Evolutionary conservation across 768 basidiomycete genomes (phyloP), one percentile per base, ranked within the genome.

Genomic region (Suillus bovinus): DNA sequence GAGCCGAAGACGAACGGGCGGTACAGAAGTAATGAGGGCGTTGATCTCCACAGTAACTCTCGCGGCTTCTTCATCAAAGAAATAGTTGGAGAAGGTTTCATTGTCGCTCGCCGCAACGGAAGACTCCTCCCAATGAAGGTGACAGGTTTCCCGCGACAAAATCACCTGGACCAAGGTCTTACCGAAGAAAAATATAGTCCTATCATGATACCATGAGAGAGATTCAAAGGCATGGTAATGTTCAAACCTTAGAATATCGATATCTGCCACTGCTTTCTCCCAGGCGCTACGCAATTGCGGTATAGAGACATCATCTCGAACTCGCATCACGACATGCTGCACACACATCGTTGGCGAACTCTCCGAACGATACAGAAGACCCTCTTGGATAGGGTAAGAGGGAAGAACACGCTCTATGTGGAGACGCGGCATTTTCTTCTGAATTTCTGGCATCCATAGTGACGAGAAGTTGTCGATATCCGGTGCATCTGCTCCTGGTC

Each of bases 311-410:
- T 62, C 61, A 8, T 63, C 57, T 17, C 71, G 67, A 55, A 77
- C 67, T 16, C 66, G 64, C 60, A 81, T 61, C 4, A 81, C 61
- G 42, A 81, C 69, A 64, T 82, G 81, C 58, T 82, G 81, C 13
- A 82, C 79, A 65, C 80, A 82, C 59, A 80, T 72, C 1, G 73
- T 71, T 44, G 73, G 70, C 29, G 70, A 63, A n/a, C 74, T 72
- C 36, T 72, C 73, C 5, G 81, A 79, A 39, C 78, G 74, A 55
- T 78, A 76, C 56, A 83, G 67, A 20, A 83, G 77, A 24, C 82
- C 82, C 68, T 81, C 81, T 62, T 83, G 82, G 16, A 82, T 72
- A 22, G 81, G 72, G 58, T 82, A 80, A 33, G 82, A 72, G 22
- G 82, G 81, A 27, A 81, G 78, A 59, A 75, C 64, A 14, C 54